Evolutionary conservation across 2,329 filamentous ascomycete species (phyloP).

Genomic region (Aquanectria penicillioides): DNA sequence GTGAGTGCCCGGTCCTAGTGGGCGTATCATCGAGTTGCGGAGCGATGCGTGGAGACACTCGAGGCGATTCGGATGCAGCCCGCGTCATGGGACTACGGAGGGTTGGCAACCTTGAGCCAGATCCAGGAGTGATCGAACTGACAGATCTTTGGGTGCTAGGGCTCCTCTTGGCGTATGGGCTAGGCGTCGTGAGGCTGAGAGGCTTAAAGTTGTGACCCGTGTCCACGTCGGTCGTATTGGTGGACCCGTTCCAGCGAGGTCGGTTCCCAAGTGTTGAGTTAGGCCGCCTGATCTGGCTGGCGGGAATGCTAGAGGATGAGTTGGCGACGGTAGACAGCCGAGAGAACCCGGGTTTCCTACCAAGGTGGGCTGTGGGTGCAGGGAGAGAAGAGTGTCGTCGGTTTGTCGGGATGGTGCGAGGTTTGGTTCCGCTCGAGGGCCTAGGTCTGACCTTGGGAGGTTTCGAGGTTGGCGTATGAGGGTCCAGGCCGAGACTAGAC

Average conservation of each 20-base stretch:
- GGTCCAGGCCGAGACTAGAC: constrained; percentile 63
- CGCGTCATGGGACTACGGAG: constrained; percentile 60
- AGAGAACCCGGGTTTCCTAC: constrained; percentile 54
- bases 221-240: constrained; percentile 70
- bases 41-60: constrained; percentile 28
- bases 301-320: constrained; percentile 58
- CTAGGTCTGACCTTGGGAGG: constrained; percentile 58
- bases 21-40: constrained; percentile 53
- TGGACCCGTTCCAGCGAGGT: constrained; percentile 78
- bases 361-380: constrained; percentile 51
- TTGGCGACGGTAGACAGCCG: constrained; percentile 59
- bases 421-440: constrained; percentile 58
- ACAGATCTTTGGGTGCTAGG: constrained; percentile 53
- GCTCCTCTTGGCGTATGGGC: constrained; percentile 61
- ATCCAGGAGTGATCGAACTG: constrained; percentile 55
- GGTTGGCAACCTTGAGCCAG: constrained; percentile 59
- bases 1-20: constrained; percentile 53
- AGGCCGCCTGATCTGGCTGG: constrained; percentile 53
- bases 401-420: constrained; percentile 56
- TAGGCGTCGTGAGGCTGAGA: constrained; percentile 67
- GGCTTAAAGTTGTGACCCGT: constrained; percentile 76
- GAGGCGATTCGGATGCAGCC: constrained; percentile 59
- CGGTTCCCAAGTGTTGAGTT: constrained; percentile 62
- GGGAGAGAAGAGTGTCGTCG: constrained; percentile 62
- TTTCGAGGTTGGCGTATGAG: constrained; percentile 55